A percentile compares a stretch with the other conserved stretches of the same genome.
These are phyloP conservation scores for Lactarius indigo DNA, from an alignment of 768 basidiomycete species.

Conservation along the genomic window DNA sequence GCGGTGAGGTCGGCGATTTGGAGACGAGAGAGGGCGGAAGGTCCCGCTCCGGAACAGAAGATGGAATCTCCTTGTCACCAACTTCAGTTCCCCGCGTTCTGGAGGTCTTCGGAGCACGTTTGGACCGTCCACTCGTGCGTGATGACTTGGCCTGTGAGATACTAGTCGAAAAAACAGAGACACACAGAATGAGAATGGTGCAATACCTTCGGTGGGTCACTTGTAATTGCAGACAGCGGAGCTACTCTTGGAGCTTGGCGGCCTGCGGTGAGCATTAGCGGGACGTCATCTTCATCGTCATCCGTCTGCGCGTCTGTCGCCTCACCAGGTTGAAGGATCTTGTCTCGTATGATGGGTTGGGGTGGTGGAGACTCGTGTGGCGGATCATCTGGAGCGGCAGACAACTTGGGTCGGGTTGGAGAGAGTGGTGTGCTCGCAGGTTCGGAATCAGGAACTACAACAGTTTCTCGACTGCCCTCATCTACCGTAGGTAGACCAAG, in stretches of 20 bases:
- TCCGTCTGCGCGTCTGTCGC: slow-evolving; percentile 27
- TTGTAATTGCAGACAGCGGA: slow-evolving; percentile 27
- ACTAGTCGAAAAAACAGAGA: neutral
- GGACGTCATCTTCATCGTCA: slow-evolving; percentile 43
- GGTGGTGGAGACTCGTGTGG: neutral
- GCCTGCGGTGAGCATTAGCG: slow-evolving; percentile 36
- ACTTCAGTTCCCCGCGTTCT: neutral
- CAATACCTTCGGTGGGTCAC: slow-evolving; percentile 4
- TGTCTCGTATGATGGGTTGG: neutral
- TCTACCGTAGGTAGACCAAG: neutral
- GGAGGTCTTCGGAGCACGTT: neutral
- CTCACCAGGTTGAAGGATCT: slow-evolving; percentile 18
- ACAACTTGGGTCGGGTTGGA: neutral
- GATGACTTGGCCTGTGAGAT: slow-evolving; percentile 3
- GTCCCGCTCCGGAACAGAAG: slow-evolving; percentile 59
- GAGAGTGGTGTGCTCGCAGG: slow-evolving; percentile 29
- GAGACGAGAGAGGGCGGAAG: slow-evolving; percentile 11
- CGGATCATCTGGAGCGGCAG: neutral
- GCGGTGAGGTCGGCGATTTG: slow-evolving; percentile 14
- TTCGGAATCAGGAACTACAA: slow-evolving; percentile 65
- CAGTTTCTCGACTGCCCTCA: slow-evolving; percentile 33
- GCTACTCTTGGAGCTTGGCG: slow-evolving; percentile 6
- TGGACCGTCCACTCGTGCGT: slow-evolving; percentile 14
- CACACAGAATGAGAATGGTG: neutral
- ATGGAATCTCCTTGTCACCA: slow-evolving; percentile 35